phyloP scores from a whole-genome alignment of 2,329 filamentous ascomycete genomes.

The Beauveria medogensis region DNA sequence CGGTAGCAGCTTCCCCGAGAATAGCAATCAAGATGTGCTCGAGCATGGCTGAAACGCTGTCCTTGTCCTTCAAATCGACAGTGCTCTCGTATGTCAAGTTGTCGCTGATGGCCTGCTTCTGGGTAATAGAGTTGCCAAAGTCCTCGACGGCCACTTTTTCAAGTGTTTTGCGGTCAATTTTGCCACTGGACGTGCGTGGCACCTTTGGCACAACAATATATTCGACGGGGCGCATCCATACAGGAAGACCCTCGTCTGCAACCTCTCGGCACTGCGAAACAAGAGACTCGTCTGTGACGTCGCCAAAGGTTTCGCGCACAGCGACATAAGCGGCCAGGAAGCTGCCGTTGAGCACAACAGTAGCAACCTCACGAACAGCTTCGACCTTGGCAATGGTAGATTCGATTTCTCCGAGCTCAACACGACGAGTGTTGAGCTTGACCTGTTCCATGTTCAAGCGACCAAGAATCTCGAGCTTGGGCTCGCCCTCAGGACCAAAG shows the following conservation, averaged over 20 bases:
- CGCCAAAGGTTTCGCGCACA: neutral
- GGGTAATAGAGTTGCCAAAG: constrained; percentile 8
- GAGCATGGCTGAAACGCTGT: constrained; percentile 1
- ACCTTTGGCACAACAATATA: constrained; percentile 7
- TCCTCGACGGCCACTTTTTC: constrained; percentile 3
- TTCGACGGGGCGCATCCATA: constrained; percentile 10
- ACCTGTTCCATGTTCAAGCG: constrained; percentile 10
- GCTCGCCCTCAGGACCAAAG: neutral
- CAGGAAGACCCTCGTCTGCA: constrained; percentile 4
- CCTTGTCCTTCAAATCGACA: neutral
- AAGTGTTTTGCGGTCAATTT: constrained; percentile 7
- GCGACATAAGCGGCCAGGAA: constrained; percentile 11
- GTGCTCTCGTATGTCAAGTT: neutral
- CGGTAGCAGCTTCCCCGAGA: neutral
- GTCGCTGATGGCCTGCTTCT: constrained; percentile 4
- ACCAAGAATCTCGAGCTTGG: constrained; percentile 9
- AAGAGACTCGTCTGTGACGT: neutral
- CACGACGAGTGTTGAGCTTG: constrained; percentile 10
- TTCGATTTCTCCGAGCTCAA: constrained; percentile 10
- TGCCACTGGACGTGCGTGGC: constrained; percentile 9
- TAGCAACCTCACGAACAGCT: constrained; percentile 29
- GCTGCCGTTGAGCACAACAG: constrained; percentile 35
- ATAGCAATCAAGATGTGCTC: constrained; percentile 4
- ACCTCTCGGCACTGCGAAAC: constrained; percentile 4
- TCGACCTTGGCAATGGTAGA: constrained; percentile 5